These are phyloP conservation scores for Pinus tabuliformis DNA, from an alignment of 75 land plant genomes.

Conservation along the genomic window DNA sequence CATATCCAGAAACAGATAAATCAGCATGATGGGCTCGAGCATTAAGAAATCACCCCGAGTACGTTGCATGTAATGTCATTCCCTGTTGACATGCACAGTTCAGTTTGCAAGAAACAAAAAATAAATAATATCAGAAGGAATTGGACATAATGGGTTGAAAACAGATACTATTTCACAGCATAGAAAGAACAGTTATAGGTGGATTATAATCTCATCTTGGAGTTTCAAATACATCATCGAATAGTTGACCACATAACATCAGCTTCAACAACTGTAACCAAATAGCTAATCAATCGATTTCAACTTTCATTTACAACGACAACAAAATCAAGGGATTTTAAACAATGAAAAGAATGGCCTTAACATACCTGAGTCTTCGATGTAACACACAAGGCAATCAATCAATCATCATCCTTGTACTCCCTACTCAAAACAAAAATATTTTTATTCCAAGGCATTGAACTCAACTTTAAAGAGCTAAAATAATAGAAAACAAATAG, in stretches of 20 bases:
- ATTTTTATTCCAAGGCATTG: not conserved
- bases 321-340: not conserved
- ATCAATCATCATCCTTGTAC: conserved; percentile 14
- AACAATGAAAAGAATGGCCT: not conserved
- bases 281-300: not conserved
- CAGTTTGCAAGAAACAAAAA: not conserved
- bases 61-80: too few relatives aligned
- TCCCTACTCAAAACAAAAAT: not conserved
- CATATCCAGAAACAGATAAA: too few relatives aligned
- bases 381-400: not conserved
- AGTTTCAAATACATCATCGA: not conserved
- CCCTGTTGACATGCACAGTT: not conserved
- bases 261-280: not conserved
- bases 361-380: conserved; percentile 3
- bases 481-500: too few relatives aligned
- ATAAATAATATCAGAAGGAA: not conserved
- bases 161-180: not conserved
- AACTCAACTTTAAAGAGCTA: not conserved
- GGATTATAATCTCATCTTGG: not conserved
- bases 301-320: not conserved
- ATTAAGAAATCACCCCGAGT: too few relatives aligned
- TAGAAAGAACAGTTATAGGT: not conserved
- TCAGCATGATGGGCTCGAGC: too few relatives aligned
- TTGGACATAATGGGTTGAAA: not conserved
- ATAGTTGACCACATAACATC: not conserved